Evolutionary conservation across 345 rosid genomes (phyloP).

Genomic region (Euclidium syriacum): DNA sequence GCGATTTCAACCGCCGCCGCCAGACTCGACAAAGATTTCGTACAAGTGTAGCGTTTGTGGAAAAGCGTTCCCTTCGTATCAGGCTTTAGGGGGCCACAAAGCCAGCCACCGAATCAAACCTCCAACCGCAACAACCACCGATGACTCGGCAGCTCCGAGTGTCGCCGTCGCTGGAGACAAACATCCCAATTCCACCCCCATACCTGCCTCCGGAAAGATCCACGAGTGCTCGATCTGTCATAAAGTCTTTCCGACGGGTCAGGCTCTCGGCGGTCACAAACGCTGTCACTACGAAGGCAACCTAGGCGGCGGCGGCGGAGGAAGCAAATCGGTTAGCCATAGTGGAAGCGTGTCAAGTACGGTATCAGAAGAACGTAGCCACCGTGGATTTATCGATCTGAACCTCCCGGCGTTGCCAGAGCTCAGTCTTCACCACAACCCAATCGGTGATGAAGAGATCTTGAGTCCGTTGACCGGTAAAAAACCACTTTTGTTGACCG

Average conservation of each 20-base stretch:
- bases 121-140: slow-evolving; percentile 13
- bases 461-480: slow-evolving; percentile 62
- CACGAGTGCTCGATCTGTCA: slow-evolving; percentile 95
- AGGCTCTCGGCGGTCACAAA: slow-evolving; percentile 97
- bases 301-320: slow-evolving; percentile 29
- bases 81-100: slow-evolving; percentile 94
- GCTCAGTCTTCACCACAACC: slow-evolving; percentile 17
- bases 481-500: slow-evolving; percentile 50
- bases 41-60: slow-evolving; percentile 77
- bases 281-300: slow-evolving; percentile 93
- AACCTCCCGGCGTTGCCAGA: slow-evolving; percentile 84
- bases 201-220: slow-evolving; percentile 37
- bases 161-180: slow-evolving; percentile 5
- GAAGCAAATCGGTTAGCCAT: slow-evolving; percentile 23
- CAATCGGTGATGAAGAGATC: slow-evolving; percentile 50
- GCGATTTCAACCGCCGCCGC: slow-evolving; percentile 20
- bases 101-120: slow-evolving; percentile 90
- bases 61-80: slow-evolving; percentile 81
- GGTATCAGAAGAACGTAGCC: slow-evolving; percentile 45
- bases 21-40: slow-evolving; percentile 29
- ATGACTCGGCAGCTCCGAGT: slow-evolving; percentile 19
- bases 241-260: slow-evolving; percentile 84
- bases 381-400: slow-evolving; percentile 64
- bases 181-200: slow-evolving; percentile 5
- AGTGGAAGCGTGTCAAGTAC: slow-evolving; percentile 44